phyloP scores from a whole-genome alignment of 1,139 yeast species.

The Geotrichum macrosporum region DNA sequence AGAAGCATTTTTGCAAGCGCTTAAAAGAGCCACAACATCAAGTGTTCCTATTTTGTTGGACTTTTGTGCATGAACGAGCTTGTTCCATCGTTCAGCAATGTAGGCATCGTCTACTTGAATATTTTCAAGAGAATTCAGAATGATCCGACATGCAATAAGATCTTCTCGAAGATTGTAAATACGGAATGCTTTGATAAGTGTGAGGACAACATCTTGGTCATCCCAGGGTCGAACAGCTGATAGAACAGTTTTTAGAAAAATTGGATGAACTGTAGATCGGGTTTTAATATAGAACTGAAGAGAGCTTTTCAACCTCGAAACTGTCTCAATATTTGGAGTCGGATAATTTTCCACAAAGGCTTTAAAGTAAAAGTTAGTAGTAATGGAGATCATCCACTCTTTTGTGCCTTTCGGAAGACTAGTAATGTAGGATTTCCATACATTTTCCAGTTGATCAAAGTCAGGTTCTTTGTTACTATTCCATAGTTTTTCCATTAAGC shows the following conservation, averaged over 20 bases:
- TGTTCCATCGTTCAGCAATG: slow-evolving; percentile 40
- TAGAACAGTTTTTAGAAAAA: slow-evolving; percentile 68
- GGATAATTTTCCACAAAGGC: slow-evolving; percentile 63
- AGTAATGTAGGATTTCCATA: slow-evolving; percentile 59
- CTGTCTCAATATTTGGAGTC: slow-evolving; percentile 52
- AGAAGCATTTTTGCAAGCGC: slow-evolving; percentile 30
- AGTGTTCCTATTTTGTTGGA: slow-evolving; percentile 58
- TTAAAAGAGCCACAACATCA: slow-evolving; percentile 73
- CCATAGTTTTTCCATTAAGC: slow-evolving; percentile 62
- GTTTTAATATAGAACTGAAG: slow-evolving; percentile 54
- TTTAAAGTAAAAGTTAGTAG: slow-evolving; percentile 65
- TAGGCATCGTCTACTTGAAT: slow-evolving; percentile 53
- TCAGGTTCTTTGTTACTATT: slow-evolving; percentile 39
- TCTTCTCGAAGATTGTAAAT: slow-evolving; percentile 56
- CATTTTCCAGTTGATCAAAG: slow-evolving; percentile 51
- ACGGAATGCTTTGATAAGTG: slow-evolving; percentile 58
- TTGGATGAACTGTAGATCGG: slow-evolving; percentile 61
- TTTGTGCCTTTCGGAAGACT: slow-evolving; percentile 60
- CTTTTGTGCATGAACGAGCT: slow-evolving; percentile 7
- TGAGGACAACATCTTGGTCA: slow-evolving; percentile 59
- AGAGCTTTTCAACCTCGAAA: slow-evolving; percentile 52
- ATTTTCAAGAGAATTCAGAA: slow-evolving; percentile 68
- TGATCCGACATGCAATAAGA: slow-evolving; percentile 70
- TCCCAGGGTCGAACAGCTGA: slow-evolving; percentile 68
- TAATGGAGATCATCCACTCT: slow-evolving; percentile 58